Percentiles rank a stretch among this genome's conserved stretches.
phyloP scores from a whole-genome alignment of 768 basidiomycete species.

The Phanerochaete sordida region DNA sequence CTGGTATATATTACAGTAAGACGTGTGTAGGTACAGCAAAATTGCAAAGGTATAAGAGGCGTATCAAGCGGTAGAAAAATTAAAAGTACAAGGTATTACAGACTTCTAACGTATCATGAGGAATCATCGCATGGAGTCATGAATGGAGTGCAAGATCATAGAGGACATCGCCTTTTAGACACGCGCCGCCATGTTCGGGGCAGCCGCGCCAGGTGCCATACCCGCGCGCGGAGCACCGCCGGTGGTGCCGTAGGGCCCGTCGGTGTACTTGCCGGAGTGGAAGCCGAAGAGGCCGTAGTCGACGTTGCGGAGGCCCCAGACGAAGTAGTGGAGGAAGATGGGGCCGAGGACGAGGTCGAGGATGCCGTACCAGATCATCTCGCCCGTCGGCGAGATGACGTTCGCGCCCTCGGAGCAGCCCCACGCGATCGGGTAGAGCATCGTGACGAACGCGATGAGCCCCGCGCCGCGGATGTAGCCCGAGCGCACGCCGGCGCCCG shows the following conservation, averaged over 20 bases:
- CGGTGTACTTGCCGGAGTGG: constrained; percentile 25
- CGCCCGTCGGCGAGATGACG: constrained; percentile 43
- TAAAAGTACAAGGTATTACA: neutral
- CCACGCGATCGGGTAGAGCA: constrained; percentile 58
- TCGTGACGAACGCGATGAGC: constrained; percentile 50
- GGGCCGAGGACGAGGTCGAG: constrained; percentile 40
- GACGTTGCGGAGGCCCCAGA: constrained; percentile 20
- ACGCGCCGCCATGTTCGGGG: neutral
- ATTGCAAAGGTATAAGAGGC: neutral
- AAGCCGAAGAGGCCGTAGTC: constrained; percentile 29
- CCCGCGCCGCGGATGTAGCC: constrained; percentile 32
- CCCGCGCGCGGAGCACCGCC: neutral
- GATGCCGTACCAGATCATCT: constrained; percentile 57
- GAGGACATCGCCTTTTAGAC: neutral
- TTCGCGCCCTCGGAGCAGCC: constrained; percentile 52
- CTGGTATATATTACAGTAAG: too few relatives aligned
- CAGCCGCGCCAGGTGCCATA: neutral
- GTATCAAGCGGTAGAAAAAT: too few relatives aligned
- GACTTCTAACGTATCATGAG: neutral
- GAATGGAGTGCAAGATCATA: neutral
- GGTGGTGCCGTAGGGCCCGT: constrained; percentile 15
- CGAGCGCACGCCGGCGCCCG: constrained; percentile 19
- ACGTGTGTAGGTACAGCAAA: too few relatives aligned
- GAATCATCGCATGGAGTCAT: neutral
- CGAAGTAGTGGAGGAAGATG: constrained; percentile 31